These are phyloP conservation scores for Pythium apleroticum DNA, from an alignment of 352 stramenopile species.

Conservation along the genomic window DNA sequence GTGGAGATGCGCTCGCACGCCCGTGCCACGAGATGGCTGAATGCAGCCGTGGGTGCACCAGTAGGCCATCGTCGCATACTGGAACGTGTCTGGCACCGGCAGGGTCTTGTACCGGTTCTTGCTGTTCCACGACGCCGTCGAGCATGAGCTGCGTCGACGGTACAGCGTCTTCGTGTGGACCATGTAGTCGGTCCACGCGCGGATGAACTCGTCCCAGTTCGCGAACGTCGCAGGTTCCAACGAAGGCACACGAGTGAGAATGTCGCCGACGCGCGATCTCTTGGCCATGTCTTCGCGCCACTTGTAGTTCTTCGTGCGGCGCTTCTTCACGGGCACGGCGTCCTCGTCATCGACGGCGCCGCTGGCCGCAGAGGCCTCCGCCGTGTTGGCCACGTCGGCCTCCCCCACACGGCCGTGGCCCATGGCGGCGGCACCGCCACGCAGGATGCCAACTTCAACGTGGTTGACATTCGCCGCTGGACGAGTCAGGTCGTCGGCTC, in stretches of 20 bases:
- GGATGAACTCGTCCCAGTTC: slow-evolving; percentile 68
- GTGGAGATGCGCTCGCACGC: slow-evolving; percentile 72
- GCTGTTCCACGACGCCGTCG: slow-evolving; percentile 70
- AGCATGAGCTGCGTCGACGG: slow-evolving; percentile 67
- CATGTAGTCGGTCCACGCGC: slow-evolving; percentile 70
- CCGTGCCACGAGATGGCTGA: slow-evolving; percentile 66
- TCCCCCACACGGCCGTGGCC: background rate
- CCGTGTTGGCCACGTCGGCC: slow-evolving; percentile 6
- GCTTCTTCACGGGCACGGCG: slow-evolving; percentile 63
- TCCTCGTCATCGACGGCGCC: background rate
- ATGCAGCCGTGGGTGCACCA: slow-evolving; percentile 85
- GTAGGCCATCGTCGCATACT: slow-evolving; percentile 84
- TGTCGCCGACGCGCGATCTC: slow-evolving; percentile 38
- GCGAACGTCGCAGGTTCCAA: slow-evolving; percentile 59
- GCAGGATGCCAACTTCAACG: slow-evolving; percentile 2
- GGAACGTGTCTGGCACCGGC: slow-evolving; percentile 65
- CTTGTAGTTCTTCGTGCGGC: slow-evolving; percentile 82
- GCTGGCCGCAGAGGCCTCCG: background rate
- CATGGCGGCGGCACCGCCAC: background rate
- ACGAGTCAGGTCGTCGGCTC: background rate
- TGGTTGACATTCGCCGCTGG: background rate
- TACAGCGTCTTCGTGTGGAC: slow-evolving; percentile 73
- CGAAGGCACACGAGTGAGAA: slow-evolving; percentile 43
- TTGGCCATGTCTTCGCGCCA: slow-evolving; percentile 70
- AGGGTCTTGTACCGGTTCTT: slow-evolving; percentile 77